A percentile compares a stretch with the other conserved stretches of the same genome.
Evolutionary conservation across 768 basidiomycete species (phyloP).

Genomic region (Amanita thiersii): DNA sequence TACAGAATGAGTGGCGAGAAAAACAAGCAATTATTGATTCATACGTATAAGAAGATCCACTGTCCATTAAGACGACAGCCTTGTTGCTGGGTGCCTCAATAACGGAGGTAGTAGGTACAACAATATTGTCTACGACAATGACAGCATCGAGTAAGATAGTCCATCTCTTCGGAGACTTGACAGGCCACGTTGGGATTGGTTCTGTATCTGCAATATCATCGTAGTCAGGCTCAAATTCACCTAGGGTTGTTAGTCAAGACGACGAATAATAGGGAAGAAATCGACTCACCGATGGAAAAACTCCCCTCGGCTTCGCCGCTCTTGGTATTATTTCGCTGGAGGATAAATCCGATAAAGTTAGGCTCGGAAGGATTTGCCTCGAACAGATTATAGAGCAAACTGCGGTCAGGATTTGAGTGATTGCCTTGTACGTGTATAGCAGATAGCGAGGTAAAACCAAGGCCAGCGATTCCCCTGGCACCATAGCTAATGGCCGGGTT

Average conservation of each 20-base stretch:
- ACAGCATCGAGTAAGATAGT: constrained; percentile 69
- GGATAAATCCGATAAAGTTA: constrained; percentile 74
- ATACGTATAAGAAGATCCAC: constrained; percentile 75
- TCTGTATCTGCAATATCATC: constrained; percentile 45
- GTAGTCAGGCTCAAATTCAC: constrained; percentile 63
- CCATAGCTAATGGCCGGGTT: constrained; percentile 73
- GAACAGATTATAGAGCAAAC: constrained; percentile 72
- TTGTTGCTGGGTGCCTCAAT: constrained; percentile 53
- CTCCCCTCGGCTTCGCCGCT: constrained; percentile 52
- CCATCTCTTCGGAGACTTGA: constrained; percentile 58
- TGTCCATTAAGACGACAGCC: constrained; percentile 73
- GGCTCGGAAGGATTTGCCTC: constrained; percentile 57
- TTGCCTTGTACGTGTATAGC: constrained; percentile 58
- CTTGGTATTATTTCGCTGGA: constrained; percentile 52
- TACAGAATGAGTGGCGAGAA: constrained; percentile 5
- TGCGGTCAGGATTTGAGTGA: constrained; percentile 49
- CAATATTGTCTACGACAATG: constrained; percentile 45
- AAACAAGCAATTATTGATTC: constrained; percentile 16
- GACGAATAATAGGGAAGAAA: neutral
- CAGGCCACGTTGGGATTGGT: constrained; percentile 70
- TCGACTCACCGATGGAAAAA: constrained; percentile 57
- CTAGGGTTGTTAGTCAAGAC: constrained; percentile 21
- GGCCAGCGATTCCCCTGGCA: constrained; percentile 62
- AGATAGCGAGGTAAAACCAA: constrained; percentile 75
- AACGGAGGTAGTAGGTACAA: constrained; percentile 48